A percentile compares a stretch with the other conserved stretches of the same genome.
Evolutionary conservation across 495 filamentous ascomycete genomes (phyloP).

Genomic region (Pyronema domesticum): DNA sequence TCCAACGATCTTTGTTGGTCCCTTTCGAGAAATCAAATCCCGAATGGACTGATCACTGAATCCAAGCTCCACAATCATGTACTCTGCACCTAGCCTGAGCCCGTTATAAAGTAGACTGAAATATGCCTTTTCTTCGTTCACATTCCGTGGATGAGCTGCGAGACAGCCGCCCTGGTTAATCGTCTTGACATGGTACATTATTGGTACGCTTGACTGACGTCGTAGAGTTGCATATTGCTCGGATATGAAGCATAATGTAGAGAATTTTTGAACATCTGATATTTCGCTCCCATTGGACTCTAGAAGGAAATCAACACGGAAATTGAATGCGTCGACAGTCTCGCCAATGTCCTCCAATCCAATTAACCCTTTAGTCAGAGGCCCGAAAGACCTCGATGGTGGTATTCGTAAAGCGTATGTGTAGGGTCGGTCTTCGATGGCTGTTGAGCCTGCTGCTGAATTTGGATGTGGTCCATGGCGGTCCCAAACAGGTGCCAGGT

Average conservation of each 20-base stretch:
- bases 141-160: slow-evolving; percentile 15
- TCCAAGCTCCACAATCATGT: slow-evolving; percentile 47
- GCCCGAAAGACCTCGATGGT: slow-evolving; percentile 3
- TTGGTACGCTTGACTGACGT: slow-evolving; percentile 11
- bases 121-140: slow-evolving; percentile 33
- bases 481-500: slow-evolving; percentile 14
- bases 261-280: not conserved
- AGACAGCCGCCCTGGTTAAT: slow-evolving; percentile 12
- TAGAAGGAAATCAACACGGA: slow-evolving; percentile 8
- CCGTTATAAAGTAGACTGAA: slow-evolving; percentile 47
- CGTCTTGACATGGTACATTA: slow-evolving; percentile 32
- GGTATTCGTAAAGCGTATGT: slow-evolving; percentile 12
- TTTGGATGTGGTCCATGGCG: slow-evolving; percentile 6
- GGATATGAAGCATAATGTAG: slow-evolving; percentile 3
- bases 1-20: slow-evolving; percentile 59
- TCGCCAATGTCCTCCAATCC: slow-evolving; percentile 8
- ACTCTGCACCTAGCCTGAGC: slow-evolving; percentile 56
- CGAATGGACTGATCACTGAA: slow-evolving; percentile 35
- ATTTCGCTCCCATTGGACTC: not conserved
- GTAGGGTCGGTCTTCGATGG: slow-evolving; percentile 8
- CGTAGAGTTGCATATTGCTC: slow-evolving; percentile 10
- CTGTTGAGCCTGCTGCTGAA: not conserved
- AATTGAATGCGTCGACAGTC: slow-evolving; percentile 11
- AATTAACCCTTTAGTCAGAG: not conserved
- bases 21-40: slow-evolving; percentile 38